Percentiles rank a stretch among this genome's conserved stretches.
These are phyloP conservation scores for Penicillium cataractarum DNA, from an alignment of 495 filamentous ascomycete genomes.

Conservation along the genomic window DNA sequence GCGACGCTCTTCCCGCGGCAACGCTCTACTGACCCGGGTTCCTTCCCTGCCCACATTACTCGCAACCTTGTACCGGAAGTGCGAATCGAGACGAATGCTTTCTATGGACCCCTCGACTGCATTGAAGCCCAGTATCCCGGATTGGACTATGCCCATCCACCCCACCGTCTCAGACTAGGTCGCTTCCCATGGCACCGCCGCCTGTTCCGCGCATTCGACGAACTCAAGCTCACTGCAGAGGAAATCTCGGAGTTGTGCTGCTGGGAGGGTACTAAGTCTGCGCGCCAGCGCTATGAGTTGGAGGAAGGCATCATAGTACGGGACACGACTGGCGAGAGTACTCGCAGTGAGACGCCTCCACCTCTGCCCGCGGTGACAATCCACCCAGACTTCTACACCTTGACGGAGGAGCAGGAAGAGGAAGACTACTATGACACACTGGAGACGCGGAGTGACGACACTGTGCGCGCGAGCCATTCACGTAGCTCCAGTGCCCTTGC, in stretches of 20 bases:
- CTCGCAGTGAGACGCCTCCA: constrained; percentile 48
- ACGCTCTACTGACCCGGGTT: constrained; percentile 55
- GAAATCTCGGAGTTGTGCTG: constrained; percentile 82
- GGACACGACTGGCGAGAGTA: constrained; percentile 77
- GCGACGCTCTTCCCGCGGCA: constrained; percentile 59
- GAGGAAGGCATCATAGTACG: constrained; percentile 72
- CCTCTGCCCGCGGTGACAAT: constrained; percentile 38
- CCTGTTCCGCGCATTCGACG: constrained; percentile 83
- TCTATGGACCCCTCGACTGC: constrained; percentile 83
- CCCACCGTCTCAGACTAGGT: constrained; percentile 81
- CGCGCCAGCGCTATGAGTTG: constrained; percentile 79
- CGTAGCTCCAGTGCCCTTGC: constrained; percentile 26
- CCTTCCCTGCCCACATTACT: constrained; percentile 61
- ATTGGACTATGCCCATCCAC: constrained; percentile 78
- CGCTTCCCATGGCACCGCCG: constrained; percentile 80
- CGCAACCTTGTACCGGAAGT: constrained; percentile 85
- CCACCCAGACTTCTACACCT: constrained; percentile 36
- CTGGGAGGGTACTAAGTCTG: constrained; percentile 94
- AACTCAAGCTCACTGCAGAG: constrained; percentile 68
- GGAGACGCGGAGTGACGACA: constrained; percentile 33
- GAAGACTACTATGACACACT: constrained; percentile 37
- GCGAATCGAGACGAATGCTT: constrained; percentile 78
- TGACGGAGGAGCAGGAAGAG: constrained; percentile 24
- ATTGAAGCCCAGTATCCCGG: constrained; percentile 90
- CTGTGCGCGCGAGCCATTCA: constrained; percentile 28